Evolutionary conservation across 2,329 filamentous ascomycete species (phyloP), one percentile per base, ranked within the genome.

Genomic region (Westerdykella aurantiaca): DNA sequence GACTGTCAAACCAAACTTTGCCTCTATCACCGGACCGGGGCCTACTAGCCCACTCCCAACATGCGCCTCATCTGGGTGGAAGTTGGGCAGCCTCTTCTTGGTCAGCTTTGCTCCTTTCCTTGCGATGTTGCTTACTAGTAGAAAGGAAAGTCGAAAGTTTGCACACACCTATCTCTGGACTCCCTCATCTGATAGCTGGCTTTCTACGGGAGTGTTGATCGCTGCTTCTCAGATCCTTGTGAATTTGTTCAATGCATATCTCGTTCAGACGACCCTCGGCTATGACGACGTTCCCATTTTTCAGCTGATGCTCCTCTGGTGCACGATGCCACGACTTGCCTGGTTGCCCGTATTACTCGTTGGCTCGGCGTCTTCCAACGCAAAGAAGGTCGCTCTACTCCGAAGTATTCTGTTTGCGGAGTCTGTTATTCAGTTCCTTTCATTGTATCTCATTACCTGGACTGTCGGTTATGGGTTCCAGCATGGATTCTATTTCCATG

Each of bases 231-330:
- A 62, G 9, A 42, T 64, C 9, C 25, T 55, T 34, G 53, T 51
- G 18, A 21, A 21, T 21, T 21, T 21, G 18, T 21, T 21, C 4
- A 21, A 21, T 21, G 18, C 18, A 21, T 13, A 46, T 33, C 43
- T 65, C 21, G 39, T 62, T 14, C 56, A 52, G 29, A 34, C 22
- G 17, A 56, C 53, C 7, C 33, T 34, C 35, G 57, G 55, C 5
- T 61, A 59, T 39, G 49, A 54, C 21, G 31, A 53, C 22, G 31
- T 58, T 17, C 47, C 57, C 10, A 31, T 63, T 16, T 7, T 45
- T n/a, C 42, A 56, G 41, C 39, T 67, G 23, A 44, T 58, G 13
- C 46, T 66, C 16, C 50, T 67, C 17, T 67, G 59, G 59, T 63
- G 59, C 52, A 48, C 60, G 18, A 55, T 61, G 42, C 63, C 63